These are phyloP conservation scores for Trametes coccinea DNA, from an alignment of 768 basidiomycete species.

Conservation along the genomic window DNA sequence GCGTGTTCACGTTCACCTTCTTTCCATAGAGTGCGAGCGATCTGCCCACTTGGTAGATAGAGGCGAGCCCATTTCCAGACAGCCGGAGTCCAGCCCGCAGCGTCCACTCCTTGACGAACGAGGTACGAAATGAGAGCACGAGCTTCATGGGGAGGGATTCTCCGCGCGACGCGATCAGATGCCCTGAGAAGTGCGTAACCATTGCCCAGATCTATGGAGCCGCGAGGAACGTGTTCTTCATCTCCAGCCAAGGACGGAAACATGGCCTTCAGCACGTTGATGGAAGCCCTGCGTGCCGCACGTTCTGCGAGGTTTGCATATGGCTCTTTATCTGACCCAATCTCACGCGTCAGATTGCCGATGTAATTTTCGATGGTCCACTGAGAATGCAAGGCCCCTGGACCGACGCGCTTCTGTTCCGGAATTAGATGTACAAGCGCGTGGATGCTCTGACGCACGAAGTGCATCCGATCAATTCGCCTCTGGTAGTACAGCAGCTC, in stretches of 20 bases:
- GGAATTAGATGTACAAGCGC: slow-evolving; percentile 32
- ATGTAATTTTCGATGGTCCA: slow-evolving; percentile 29
- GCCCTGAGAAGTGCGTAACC: neutral
- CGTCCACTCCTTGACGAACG: neutral
- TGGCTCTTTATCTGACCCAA: slow-evolving; percentile 26
- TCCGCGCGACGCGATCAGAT: neutral
- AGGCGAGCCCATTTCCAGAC: slow-evolving; percentile 26
- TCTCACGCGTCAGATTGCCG: slow-evolving; percentile 28
- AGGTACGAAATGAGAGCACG: neutral
- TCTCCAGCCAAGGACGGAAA: neutral
- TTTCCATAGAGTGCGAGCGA: slow-evolving; percentile 14
- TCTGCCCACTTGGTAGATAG: slow-evolving; percentile 27
- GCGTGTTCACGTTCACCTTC: neutral
- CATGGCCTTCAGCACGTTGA: neutral
- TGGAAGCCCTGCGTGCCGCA: neutral
- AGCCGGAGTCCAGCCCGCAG: neutral
- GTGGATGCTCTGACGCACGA: slow-evolving; percentile 35
- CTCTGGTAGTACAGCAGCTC: slow-evolving; percentile 38
- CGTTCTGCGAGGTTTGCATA: slow-evolving; percentile 23
- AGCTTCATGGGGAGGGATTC: neutral
- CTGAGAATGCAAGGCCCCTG: slow-evolving; percentile 14
- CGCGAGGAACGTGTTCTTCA: neutral
- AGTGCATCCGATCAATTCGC: slow-evolving; percentile 32
- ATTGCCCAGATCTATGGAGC: neutral
- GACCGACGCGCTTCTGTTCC: slow-evolving; percentile 27